Evolutionary conservation across 192 early-diverging fungal species (phyloP), one percentile per base, ranked within the genome.

Genomic region (Coemansia sp.): DNA sequence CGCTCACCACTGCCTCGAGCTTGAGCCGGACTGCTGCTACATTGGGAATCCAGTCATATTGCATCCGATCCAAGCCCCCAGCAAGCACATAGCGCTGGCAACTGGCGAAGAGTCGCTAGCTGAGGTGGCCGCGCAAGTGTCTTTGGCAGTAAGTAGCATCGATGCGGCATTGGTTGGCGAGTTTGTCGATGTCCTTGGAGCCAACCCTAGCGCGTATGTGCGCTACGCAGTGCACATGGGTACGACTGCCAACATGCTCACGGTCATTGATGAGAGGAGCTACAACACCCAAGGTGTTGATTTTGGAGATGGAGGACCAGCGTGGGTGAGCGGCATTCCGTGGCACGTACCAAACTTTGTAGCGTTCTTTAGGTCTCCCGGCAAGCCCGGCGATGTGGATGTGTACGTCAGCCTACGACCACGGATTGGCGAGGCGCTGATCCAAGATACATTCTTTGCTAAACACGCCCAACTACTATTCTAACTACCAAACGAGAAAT

Each of bases 251-350:
- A 64, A 49, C 6, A 23, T 47, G 21, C 30, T 82, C 40, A 57
- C 67, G 3, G 60, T 74, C 26, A 67, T 75, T 17, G 73, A 82
- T 43, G 73, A 82, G 49, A 60, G 70, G 21, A 30, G 61, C 28
- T 82, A 75, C 62, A 35, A 59, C 28, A 69, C 53, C 10, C 9
- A 14, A 30, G 40, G 64, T 10, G 71, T 71, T 0, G 79, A 82
- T 53, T 82, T 82, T 76, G 79, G 79, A 37, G 21, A 61, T 26
- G 79, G 79, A 16, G 55, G 67, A 7, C 79, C 79, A 3, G 35
- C 68, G 7, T 76, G 74, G 74, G 61, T 82, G 47, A 75, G 78
- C 23, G 78, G 72, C 1, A 70, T 72, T 19, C 59, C 66, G 19
- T 30, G 58, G 40, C 69, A 75, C 43, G 64, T 75, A 61, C 73